These are phyloP conservation scores for Penicillium tannophilum DNA, from an alignment of 495 filamentous ascomycete species.

Conservation along the genomic window DNA sequence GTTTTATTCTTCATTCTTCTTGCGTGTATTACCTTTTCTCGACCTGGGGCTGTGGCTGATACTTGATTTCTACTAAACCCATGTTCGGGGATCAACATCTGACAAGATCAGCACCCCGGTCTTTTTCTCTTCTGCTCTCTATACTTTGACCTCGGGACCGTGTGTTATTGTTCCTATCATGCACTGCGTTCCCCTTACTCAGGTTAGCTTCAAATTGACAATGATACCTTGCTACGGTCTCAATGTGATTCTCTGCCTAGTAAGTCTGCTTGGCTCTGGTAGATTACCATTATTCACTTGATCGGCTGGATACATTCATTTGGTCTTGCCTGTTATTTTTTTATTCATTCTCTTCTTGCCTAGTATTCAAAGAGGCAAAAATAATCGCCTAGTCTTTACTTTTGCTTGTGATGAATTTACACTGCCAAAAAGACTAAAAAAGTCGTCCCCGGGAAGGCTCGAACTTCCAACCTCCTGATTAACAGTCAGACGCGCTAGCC, in stretches of 20 bases:
- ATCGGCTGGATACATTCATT: too few relatives aligned
- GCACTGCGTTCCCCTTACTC: conserved; percentile 5
- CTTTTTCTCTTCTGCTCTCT: conserved; percentile 1
- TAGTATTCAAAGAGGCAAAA: not conserved
- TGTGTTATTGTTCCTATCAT: conserved; percentile 1
- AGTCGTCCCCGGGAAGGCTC: conserved; percentile 41
- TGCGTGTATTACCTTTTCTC: conserved; percentile 18
- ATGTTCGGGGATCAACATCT: not conserved
- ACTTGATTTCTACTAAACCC: not conserved
- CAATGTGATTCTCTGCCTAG: not conserved
- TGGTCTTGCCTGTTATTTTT: too few relatives aligned
- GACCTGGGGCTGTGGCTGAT: not conserved
- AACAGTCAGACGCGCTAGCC: conserved; percentile 52
- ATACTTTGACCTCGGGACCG: not conserved
- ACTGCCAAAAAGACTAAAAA: conserved; percentile 9
- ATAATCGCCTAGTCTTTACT: not conserved
- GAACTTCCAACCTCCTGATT: conserved; percentile 52
- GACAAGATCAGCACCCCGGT: not conserved
- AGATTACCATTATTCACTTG: too few relatives aligned
- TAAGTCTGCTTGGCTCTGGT: too few relatives aligned
- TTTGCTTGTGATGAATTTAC: too few relatives aligned
- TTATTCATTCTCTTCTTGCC: too few relatives aligned
- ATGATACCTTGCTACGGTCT: conserved; percentile 15
- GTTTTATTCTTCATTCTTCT: conserved; percentile 4
- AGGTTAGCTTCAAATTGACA: conserved; percentile 20